Evolutionary conservation across 2,329 filamentous ascomycete species (phyloP), one percentile per base, ranked within the genome.

Genomic region (Penicillium nordicum): DNA sequence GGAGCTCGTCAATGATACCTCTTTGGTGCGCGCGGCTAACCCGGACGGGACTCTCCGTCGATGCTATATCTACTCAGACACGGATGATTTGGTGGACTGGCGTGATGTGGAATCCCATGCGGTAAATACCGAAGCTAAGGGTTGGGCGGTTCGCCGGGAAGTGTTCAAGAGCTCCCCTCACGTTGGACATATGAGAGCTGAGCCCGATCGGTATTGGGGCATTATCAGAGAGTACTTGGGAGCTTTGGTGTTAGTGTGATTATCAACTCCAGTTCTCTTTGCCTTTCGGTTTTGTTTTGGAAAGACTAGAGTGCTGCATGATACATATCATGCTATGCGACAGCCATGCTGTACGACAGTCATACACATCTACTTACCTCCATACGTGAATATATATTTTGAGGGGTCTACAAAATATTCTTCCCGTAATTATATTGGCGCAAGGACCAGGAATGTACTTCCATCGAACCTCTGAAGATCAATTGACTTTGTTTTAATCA

Each of bases 11-110:
- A 74, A 75, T 60, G 70, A 76, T 52, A 47, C 14, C 2, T 60
- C 50, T 23, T 56, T 69, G n/a, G 37, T 71, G 16, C 46, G 40
- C 21, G 49, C 63, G 21, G 45, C 45, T 32, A 57, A 50, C 25
- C 42, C 40, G 16, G 53, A 59, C 3, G 43, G 54, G 9, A 41
- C 53, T 14, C 58, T 58, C 30, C 54, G 55, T 29, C 67, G 72
- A 34, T 75, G 71, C 55, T 77, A 77, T 63, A 67, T 77, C 0
- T 77, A 76, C 52, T 76, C 74, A 3, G 71, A 75, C 40, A 46
- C 61, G 16, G 75, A 77, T 64, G 69, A 72, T 14, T 57, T 77
- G 58, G 69, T 76, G 12, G 44, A 67, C 16, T 72, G 63, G 60
- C 59, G 59, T 41, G 70, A 75, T 59, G 71, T 76, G 8, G 74